phyloP scores from a whole-genome alignment of 331 rosid genomes.

The Cydonia oblonga region DNA sequence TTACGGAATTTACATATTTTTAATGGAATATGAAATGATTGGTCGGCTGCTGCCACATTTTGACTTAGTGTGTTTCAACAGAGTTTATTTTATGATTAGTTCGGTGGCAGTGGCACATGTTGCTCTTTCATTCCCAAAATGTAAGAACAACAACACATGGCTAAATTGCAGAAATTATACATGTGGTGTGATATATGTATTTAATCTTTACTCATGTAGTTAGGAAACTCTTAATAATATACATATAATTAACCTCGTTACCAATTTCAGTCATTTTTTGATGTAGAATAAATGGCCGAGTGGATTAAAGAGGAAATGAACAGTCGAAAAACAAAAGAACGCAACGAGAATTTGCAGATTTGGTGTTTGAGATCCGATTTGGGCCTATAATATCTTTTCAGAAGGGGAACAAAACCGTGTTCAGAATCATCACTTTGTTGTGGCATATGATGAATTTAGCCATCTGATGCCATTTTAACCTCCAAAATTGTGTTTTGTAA shows the following conservation, averaged over 20 bases:
- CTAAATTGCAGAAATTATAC: background rate
- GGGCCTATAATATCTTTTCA: too few relatives aligned
- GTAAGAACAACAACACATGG: background rate
- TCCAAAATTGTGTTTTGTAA: too few relatives aligned
- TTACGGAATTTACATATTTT: background rate
- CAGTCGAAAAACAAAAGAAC: too few relatives aligned
- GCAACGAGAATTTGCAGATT: too few relatives aligned
- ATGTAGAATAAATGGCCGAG: too few relatives aligned
- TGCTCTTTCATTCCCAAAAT: background rate
- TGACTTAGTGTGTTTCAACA: background rate
- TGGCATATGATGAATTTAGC: too few relatives aligned
- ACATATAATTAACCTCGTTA: background rate
- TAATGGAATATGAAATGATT: conserved; percentile 9
- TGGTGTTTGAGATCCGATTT: too few relatives aligned
- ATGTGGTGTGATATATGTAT: background rate
- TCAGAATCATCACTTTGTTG: too few relatives aligned
- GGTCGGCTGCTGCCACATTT: background rate
- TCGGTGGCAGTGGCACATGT: background rate
- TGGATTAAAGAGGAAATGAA: too few relatives aligned
- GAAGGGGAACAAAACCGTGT: too few relatives aligned
- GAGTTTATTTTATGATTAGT: background rate
- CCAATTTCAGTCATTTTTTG: background rate
- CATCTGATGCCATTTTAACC: too few relatives aligned
- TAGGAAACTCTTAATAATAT: background rate
- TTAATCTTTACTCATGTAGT: background rate